phyloP scores from a whole-genome alignment of 331 rosid genomes.

The Malus hybrid region DNA sequence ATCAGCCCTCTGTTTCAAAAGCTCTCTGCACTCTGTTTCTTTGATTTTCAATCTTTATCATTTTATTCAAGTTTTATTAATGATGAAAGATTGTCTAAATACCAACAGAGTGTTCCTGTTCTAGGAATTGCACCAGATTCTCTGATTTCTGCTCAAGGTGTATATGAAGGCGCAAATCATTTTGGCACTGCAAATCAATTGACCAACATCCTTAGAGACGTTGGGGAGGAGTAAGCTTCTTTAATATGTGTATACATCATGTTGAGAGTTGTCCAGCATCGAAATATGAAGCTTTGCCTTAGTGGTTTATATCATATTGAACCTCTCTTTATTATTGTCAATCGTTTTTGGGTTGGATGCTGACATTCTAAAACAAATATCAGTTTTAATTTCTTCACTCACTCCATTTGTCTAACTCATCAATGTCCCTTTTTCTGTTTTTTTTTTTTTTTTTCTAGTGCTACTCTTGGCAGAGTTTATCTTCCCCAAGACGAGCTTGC shows the following conservation, averaged over 20 bases:
- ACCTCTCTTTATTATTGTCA: not conserved
- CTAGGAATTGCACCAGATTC: constrained; percentile 74
- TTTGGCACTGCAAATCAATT: constrained; percentile 80
- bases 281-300: not conserved
- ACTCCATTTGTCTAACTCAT: not conserved
- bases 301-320: not conserved
- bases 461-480: constrained; percentile 72
- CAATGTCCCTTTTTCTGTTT: not conserved
- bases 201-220: constrained; percentile 86
- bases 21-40: too few relatives aligned
- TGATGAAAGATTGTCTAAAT: too few relatives aligned
- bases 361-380: not conserved
- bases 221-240: constrained; percentile 74
- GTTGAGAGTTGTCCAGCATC: not conserved
- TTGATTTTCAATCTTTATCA: too few relatives aligned
- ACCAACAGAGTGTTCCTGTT: constrained; percentile 49
- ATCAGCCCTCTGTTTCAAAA: too few relatives aligned
- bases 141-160: constrained; percentile 33
- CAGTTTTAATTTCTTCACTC: not conserved
- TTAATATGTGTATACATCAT: not conserved
- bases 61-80: too few relatives aligned
- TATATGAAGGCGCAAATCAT: constrained; percentile 51
- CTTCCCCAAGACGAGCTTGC: constrained; percentile 90
- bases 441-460: constrained; percentile 28
- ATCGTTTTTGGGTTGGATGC: not conserved